Conservation (phyloP, 805 yeast species). For the Starmerella cellae region DNA sequence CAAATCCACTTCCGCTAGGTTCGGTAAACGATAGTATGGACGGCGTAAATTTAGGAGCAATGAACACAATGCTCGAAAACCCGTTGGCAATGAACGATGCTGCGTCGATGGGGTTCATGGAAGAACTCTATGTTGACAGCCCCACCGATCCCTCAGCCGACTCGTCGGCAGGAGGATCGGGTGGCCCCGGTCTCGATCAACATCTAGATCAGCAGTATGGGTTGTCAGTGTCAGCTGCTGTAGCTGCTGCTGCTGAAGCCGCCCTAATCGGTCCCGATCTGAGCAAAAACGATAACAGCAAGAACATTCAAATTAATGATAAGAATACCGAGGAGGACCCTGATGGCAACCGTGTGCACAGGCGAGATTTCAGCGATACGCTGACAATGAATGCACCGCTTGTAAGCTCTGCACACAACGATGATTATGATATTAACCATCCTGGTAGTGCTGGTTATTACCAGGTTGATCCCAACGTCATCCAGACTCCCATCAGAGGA, state of each 20-base stretch:
- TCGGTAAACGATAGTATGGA: no score
- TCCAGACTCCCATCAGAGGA: slow-evolving; percentile 16
- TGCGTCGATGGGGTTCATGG: not conserved
- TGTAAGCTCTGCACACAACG: slow-evolving; percentile 9
- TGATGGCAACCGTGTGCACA: slow-evolving; percentile 11
- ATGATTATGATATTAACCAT: not conserved
- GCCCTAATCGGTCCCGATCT: not conserved
- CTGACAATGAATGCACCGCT: slow-evolving; percentile 18
- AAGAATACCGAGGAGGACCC: no score
- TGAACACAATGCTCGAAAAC: no score
- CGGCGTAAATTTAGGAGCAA: no score
- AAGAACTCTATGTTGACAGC: not conserved
- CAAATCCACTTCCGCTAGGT: no score
- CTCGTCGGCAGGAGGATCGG: not conserved
- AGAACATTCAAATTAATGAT: no score
- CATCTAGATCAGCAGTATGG: not conserved
- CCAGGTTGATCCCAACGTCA: not conserved
- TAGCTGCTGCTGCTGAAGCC: not conserved
- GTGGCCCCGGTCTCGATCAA: no score
- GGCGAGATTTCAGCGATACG: slow-evolving; percentile 16
- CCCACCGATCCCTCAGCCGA: not conserved
- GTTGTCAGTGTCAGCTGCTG: not conserved
- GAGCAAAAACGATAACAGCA: not conserved
- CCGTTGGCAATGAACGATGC: no score
- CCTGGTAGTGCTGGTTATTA: not conserved